Conservation (phyloP, 2,329 filamentous ascomycete genomes). For the Albifimbria verrucaria region DNA sequence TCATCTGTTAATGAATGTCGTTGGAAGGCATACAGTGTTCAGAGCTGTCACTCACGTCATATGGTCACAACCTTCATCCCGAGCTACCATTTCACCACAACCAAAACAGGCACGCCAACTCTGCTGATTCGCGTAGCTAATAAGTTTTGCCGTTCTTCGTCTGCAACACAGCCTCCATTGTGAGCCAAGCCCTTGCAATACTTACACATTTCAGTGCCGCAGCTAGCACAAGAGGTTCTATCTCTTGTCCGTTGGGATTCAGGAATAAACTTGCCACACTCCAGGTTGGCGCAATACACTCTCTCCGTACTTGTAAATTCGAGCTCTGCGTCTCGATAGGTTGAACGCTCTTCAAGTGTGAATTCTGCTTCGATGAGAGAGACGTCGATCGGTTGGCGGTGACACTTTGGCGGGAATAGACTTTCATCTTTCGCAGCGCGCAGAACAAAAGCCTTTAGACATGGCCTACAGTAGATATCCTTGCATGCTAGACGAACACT, state of each 20-base stretch:
- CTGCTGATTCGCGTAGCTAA: background rate
- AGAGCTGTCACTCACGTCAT: constrained; percentile 6
- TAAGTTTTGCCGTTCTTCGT: background rate
- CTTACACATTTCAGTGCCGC: background rate
- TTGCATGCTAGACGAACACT: constrained; percentile 2
- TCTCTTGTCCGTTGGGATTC: background rate
- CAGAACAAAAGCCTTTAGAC: constrained; percentile 8
- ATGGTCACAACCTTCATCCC: constrained; percentile 8
- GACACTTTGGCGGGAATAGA: constrained; percentile 9
- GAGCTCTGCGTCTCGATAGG: background rate
- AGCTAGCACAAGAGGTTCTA: background rate
- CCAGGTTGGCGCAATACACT: background rate
- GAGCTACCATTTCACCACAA: constrained; percentile 8
- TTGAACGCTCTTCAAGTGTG: background rate
- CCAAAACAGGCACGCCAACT: constrained; percentile 7
- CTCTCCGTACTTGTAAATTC: background rate
- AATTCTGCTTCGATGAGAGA: constrained; percentile 2
- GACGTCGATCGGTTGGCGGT: constrained; percentile 4
- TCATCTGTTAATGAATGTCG: background rate
- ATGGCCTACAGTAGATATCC: constrained; percentile 8
- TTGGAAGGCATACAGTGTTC: background rate
- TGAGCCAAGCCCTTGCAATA: background rate
- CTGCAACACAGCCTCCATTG: background rate
- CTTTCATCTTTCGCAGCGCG: constrained; percentile 6
- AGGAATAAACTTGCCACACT: background rate